Evolutionary conservation across 208 protist genomes (phyloP), one percentile per base, ranked within the genome.

Genomic region (Leishmania tropica): DNA sequence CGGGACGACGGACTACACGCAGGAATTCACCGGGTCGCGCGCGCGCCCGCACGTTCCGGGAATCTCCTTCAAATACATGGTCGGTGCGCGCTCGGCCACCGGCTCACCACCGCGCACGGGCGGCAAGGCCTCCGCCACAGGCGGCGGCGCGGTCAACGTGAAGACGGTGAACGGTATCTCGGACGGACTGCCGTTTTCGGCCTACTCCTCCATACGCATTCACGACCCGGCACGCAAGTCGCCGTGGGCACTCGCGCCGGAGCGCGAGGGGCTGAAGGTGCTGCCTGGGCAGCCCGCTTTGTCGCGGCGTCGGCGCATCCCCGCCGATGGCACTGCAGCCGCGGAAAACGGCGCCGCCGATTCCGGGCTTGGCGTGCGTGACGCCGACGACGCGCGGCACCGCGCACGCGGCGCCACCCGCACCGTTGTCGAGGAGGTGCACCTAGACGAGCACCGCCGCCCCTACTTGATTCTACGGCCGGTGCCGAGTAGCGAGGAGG

Each of bases 391-490:
- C n/a, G 78, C 60, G 53, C 76, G 81, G 19, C 51, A 40, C 35
- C n/a, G 64, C 76, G 42, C 28, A 45, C 28, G 47, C 24, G 75
- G 45, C 54, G 37, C 58, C 31, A 19, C 74, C 28, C 74, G 71
- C 17, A 84, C 81, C 7, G 74, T 94, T 13, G 87, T 97, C 15
- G 87, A 97, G 79, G 92, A 97, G 80, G 83, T 97, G 13, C 86
- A 89, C 37, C 76, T 95, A 8, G 94, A 97, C 82, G 94, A 97
- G 60, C 74, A 91, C 65, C 74, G 82, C 48, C 83, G 88, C 45
- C 94, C 94, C 78, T 97, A 97, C 87, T 70, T 97, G 47, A 75
- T 95, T 13, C 87, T 95, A 3, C 89, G 89, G 3, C 84, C 88
- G 11, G 81, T 97, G 31, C 94, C 87, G 13, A 75, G 47, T 54